These are phyloP conservation scores for Nicotiana paniculata DNA, from an alignment of 257 asterid species.

Conservation along the genomic window DNA sequence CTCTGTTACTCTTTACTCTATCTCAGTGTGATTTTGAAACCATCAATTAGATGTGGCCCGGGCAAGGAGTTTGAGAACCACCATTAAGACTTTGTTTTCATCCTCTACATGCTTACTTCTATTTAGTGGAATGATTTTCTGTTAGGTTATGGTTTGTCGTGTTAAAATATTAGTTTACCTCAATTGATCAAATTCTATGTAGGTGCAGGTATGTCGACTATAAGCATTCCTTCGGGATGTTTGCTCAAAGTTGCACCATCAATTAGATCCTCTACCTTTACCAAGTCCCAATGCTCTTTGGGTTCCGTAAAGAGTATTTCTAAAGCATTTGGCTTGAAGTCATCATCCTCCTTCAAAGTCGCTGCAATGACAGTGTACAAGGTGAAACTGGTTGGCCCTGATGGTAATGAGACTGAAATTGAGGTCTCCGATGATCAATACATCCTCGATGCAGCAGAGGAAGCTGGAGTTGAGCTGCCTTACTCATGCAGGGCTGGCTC, in stretches of 20 bases:
- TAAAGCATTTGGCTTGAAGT: conserved; percentile 16
- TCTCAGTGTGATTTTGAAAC: not conserved
- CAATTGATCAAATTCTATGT: not conserved
- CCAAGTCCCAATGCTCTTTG: not conserved
- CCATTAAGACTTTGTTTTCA: not conserved
- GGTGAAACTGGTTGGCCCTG: conserved; percentile 30
- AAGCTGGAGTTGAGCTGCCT: conserved; percentile 30
- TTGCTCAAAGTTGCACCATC: conserved; percentile 10
- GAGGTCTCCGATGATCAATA: conserved; percentile 32
- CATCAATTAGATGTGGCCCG: not conserved
- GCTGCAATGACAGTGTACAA: conserved; percentile 31
- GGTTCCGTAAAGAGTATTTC: conserved; percentile 21
- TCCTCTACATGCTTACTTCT: not conserved
- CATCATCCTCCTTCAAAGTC: conserved; percentile 8
- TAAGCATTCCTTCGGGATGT: conserved; percentile 18
- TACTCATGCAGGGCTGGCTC: conserved; percentile 42
- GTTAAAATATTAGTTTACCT: not conserved
- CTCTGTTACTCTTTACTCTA: not conserved
- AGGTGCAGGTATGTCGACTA: conserved; percentile 15
- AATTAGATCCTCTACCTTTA: not conserved
- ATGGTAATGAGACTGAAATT: conserved; percentile 29
- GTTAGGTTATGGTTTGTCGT: not conserved
- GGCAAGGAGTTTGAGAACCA: not conserved
- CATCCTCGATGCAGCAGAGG: conserved; percentile 40
- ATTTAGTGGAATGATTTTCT: not conserved